Conservation (phyloP, 2,329 filamentous ascomycete species). For the Exophiala calicioides region DNA sequence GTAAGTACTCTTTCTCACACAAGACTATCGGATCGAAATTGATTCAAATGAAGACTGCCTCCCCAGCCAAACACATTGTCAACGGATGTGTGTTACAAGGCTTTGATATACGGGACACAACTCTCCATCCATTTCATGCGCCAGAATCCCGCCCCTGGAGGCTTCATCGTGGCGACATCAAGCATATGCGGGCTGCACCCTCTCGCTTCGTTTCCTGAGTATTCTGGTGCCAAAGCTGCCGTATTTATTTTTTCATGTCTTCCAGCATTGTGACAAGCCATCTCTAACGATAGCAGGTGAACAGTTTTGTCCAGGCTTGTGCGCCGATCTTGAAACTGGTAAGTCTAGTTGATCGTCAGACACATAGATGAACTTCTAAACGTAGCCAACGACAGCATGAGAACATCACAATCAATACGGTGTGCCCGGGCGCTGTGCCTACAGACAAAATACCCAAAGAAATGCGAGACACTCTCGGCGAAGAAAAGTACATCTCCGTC, state of each 20-base stretch:
- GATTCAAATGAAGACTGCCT: slow-evolving; percentile 36
- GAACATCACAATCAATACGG: slow-evolving; percentile 51
- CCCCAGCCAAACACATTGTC: slow-evolving; percentile 47
- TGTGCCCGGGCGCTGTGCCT: slow-evolving; percentile 51
- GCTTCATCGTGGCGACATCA: slow-evolving; percentile 48
- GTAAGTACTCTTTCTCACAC: not conserved
- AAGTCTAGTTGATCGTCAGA: not conserved
- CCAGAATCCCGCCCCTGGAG: slow-evolving; percentile 47
- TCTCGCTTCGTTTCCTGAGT: slow-evolving; percentile 50
- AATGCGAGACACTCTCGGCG: slow-evolving; percentile 46
- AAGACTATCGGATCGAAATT: not conserved
- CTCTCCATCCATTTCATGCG: slow-evolving; percentile 58
- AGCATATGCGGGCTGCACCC: slow-evolving; percentile 49
- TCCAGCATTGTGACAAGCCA: not conserved
- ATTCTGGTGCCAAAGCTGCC: slow-evolving; percentile 54
- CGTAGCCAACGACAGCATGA: slow-evolving; percentile 43
- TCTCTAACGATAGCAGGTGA: slow-evolving; percentile 1
- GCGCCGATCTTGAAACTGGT: slow-evolving; percentile 42
- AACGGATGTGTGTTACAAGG: slow-evolving; percentile 55
- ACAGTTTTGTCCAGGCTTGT: slow-evolving; percentile 44
- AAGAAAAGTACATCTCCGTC: slow-evolving; percentile 31
- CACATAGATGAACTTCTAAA: not conserved
- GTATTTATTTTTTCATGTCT: slow-evolving; percentile 13
- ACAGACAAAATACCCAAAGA: slow-evolving; percentile 50
- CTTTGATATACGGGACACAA: slow-evolving; percentile 52